Base-by-base conservation (phyloP, 1,139 yeast genomes). In the Geotrichum candidum region DNA sequence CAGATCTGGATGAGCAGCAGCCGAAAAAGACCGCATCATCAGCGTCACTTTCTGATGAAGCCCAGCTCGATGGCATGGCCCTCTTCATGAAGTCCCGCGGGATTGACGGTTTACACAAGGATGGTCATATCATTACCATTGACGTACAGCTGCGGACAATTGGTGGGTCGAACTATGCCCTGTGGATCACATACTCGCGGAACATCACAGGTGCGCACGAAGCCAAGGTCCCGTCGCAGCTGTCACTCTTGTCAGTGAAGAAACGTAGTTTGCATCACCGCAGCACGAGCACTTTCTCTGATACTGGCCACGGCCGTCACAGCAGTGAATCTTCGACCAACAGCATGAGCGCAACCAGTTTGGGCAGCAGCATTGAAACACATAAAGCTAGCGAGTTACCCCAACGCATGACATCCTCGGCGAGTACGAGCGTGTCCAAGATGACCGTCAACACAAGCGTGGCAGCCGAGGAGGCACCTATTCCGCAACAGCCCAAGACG, bases 151-250 rank as follows among this genome's bases (percentile, higher is more conserved):
- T 91, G 56, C 80, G 97, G 63, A 90, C 90, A 4, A 79, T 89
- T 23, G 81, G 84, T 27, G 72, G 77, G 25, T 84, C 83, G 41
- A 78, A 85, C 4, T 81, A 82, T 65, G 86, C 90, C 2, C 73
- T 91, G 27, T 92, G 97, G 97, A 80, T 92, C n/a, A 90, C 97
- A 0, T 91, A 88, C 71, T 87, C 96, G 0, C 81, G 76, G 3
- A 69, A 68, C 54, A 66, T 68, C 41, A 66, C 65, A 33, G 70
- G 70, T 7, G 62, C 63, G 38, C 68, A 67, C 46, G 68, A 66
- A 35, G 64, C 64, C 54, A 67, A 76, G 55, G 72, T 84, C 64
- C 89, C 89, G 0, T 84, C 87, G 0, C 89, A 85, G 71, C 71
- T 84, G 69, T 78, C 80, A 54, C 72, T 85, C 33, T 75, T 84